These are phyloP conservation scores for Heterobasidion annosum DNA, from an alignment of 1,284 basidiomycete species.

Conservation along the genomic window DNA sequence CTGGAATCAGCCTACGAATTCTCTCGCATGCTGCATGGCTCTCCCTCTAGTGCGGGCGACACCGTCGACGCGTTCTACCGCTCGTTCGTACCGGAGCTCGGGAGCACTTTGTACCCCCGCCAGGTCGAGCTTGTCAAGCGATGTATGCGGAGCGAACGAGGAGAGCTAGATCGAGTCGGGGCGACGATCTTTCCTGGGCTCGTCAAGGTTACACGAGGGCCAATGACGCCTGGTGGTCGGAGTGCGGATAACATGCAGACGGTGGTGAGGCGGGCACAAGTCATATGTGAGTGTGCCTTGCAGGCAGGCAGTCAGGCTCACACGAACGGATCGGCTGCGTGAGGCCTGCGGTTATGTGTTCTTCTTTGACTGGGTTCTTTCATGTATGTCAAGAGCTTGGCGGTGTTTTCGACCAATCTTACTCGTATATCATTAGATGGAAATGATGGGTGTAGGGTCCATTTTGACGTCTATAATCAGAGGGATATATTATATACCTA, in stretches of 20 bases:
- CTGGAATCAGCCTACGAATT: conserved; percentile 66
- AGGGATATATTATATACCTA: conserved; percentile 13
- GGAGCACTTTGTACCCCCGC: conserved; percentile 51
- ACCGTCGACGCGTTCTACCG: conserved; percentile 66
- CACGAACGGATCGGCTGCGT: background rate
- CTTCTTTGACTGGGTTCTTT: background rate
- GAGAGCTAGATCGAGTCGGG: conserved; percentile 64
- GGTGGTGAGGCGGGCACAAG: conserved; percentile 73
- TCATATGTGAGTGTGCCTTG: conserved; percentile 74
- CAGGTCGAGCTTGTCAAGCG: conserved; percentile 75
- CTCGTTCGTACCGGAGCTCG: conserved; percentile 73
- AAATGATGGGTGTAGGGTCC: no score
- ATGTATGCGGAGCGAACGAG: conserved; percentile 63
- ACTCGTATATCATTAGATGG: no score
- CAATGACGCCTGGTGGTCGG: conserved; percentile 22
- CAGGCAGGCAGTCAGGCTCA: conserved; percentile 9
- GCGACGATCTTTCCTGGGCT: conserved; percentile 77
- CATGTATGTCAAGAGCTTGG: background rate
- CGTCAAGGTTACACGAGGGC: conserved; percentile 59
- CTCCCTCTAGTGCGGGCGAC: conserved; percentile 43
- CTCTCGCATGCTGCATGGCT: conserved; percentile 74
- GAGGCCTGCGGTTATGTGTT: background rate
- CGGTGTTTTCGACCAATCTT: background rate
- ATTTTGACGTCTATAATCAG: conserved; percentile 3
- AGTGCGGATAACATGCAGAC: conserved; percentile 49